Evolutionary conservation across 108 stramenopile species (phyloP), one percentile per base, ranked within the genome.

Genomic region (Cyclotella sp.): DNA sequence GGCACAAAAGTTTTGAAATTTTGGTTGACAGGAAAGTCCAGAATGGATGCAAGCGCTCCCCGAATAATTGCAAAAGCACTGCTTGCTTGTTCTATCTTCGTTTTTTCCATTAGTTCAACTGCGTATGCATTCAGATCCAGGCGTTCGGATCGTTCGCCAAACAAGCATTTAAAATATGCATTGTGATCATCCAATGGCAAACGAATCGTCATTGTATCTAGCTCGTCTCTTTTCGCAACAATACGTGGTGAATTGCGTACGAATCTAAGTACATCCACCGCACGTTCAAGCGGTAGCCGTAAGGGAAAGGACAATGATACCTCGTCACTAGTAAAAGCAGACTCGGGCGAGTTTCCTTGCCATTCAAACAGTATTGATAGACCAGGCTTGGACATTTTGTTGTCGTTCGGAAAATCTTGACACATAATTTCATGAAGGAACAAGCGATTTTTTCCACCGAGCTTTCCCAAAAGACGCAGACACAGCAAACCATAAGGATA

Each of bases 401-500:
- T 77, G 15, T 60, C 15, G 63, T 24, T 18, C 34, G 1, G 30
- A 9, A 59, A 58, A 2, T 64, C 60, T 39, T 79, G 64, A 49
- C 75, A 69, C 71, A 90, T 82, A 28, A 89, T 79, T 28, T 91
- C 91, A 41, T 87, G 68, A 22, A 98, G 77, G 68, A 97, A 96
- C 43, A 82, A 69, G 47, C 98, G 84, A 83, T 98, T 98, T 70
- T 87, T 93, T 24, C 98, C 97, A 24, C 97, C 97, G 10, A 99
- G 84, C 82, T 97, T 98, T 29, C 98, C 98, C 30, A 97, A 78
- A 21, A 98, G 85, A 18, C 96, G 76, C 41, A 97, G 84, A n/a
- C 95, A 92, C 29, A 97, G 65, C 47, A 94, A 70, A 1, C 98
- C 97, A 79, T 97, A 95, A 21, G 94, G 95, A 78, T 97, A 97